Evolutionary conservation across 495 filamentous ascomycete genomes (phyloP).

Genomic region (Lophiotrema nucula): DNA sequence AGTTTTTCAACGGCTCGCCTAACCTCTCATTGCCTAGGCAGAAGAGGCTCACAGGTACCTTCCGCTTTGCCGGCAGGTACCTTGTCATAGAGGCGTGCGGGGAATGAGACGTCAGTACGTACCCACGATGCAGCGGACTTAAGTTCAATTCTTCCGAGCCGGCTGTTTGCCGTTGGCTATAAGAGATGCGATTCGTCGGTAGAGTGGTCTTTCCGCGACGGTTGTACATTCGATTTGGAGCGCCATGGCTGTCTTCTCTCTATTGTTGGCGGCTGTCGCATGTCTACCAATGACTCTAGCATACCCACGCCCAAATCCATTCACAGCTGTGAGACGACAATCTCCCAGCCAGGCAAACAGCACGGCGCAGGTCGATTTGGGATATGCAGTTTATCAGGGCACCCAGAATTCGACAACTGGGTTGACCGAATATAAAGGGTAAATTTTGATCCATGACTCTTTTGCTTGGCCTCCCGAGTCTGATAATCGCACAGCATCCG

Average conservation of each 20-base stretch:
- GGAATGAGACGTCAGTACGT: background rate
- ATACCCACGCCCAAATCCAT: background rate
- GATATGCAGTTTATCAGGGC: slow-evolving; percentile 25
- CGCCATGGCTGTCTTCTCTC: background rate
- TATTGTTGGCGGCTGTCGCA: background rate
- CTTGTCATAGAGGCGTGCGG: too few species aligned
- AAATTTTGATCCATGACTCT: background rate
- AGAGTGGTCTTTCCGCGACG: background rate
- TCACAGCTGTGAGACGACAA: background rate
- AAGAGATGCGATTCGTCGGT: background rate
- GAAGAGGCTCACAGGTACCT: too few species aligned
- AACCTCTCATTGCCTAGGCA: too few species aligned
- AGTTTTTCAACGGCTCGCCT: too few species aligned
- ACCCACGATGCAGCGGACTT: background rate
- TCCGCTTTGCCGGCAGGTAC: too few species aligned
- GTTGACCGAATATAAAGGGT: slow-evolving; percentile 29
- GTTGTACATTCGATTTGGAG: background rate
- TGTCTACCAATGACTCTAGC: background rate
- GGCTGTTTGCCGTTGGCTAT: background rate
- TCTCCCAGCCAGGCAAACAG: background rate
- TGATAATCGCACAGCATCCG: slow-evolving; percentile 16
- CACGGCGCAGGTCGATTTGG: slow-evolving; percentile 3
- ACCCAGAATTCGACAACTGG: slow-evolving; percentile 9
- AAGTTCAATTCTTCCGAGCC: too few species aligned
- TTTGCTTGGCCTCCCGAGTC: background rate